Base-by-base conservation (phyloP, 1,284 basidiomycete genomes). In the Phlebopus sp. region DNA sequence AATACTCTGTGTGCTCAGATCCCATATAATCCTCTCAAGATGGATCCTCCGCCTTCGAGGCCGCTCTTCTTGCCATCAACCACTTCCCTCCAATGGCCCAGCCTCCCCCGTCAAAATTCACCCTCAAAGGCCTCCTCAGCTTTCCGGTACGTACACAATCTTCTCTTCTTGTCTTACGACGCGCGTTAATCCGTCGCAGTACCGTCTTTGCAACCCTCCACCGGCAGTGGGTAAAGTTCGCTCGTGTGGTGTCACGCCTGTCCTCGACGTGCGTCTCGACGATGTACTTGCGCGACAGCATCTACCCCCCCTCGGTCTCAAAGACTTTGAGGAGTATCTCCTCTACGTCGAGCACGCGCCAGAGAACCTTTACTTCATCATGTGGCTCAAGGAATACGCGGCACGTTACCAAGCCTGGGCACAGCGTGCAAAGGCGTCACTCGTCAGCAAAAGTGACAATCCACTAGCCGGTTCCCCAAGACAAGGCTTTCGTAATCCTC, bases 321-420 rank as follows among this genome's bases (percentile, higher is more conserved):
- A 89, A 64, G 86, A 89, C 64, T 81, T 89, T 50, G 86, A 89
- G 68, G 86, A 90, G 64, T 89, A 86, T 77, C 69, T 90, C 40
- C 70, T 89, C 30, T 87, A 84, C 63, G 83, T 86, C 42, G 86
- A 89, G 57, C 74, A 75, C 44, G 74, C 72, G 39, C 78, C 82
- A 21, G 84, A 88, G 62, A 87, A 86, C 58, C 73, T 90, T 13
- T 89, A 90, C 58, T 89, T 90, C 59, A 76, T 78, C 19, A 76
- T 90, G 42, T 90, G 86, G 86, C 69, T 89, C 25, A 78, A 76
- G 55, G 83, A 79, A 59, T 88, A 83, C 66, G 81, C 72, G 37
- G 55, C 68, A 18, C 77, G 78, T 34, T 84, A 86, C 60, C 68
- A 71, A 11, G 72, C 76, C 39, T 88, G 86, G 86, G 69, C 68